These are phyloP conservation scores for Jatropha podagrica DNA, from an alignment of 441 rosid species.

Conservation along the genomic window DNA sequence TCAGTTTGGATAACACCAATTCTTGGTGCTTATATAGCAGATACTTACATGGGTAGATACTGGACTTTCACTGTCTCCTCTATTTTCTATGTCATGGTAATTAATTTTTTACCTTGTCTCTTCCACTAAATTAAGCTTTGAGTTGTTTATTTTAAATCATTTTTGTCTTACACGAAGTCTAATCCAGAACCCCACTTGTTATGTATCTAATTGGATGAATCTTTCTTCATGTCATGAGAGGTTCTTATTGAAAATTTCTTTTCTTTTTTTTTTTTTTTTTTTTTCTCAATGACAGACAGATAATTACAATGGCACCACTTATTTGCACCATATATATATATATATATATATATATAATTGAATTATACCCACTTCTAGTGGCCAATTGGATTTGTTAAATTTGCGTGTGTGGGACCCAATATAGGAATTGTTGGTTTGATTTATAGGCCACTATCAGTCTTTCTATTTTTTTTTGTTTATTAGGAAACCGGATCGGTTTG, in stretches of 20 bases:
- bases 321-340: conserved; percentile 24
- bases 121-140: background rate
- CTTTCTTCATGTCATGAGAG: background rate
- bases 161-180: conserved; percentile 3
- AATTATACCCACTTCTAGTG: conserved; percentile 17
- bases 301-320: conserved; percentile 14
- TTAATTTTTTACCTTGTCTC: background rate
- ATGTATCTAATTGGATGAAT: background rate
- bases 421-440: conserved; percentile 10
- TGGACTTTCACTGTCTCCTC: conserved; percentile 92
- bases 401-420: conserved; percentile 32
- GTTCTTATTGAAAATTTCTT: conserved; percentile 11
- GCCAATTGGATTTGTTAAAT: conserved; percentile 19
- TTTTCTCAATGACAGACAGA: conserved; percentile 3
- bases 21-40: conserved; percentile 90
- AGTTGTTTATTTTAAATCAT: background rate
- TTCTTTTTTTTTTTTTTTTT: too few species aligned
- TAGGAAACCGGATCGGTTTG: too few species aligned
- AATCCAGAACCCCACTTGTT: conserved; percentile 8
- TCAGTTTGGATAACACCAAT: conserved; percentile 91
- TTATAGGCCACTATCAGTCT: conserved; percentile 8
- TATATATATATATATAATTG: background rate
- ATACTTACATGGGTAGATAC: conserved; percentile 74
- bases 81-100: conserved; percentile 71
- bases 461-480: background rate